phyloP scores from a whole-genome alignment of 1,284 basidiomycete species.

The Farysia itapuensis region DNA sequence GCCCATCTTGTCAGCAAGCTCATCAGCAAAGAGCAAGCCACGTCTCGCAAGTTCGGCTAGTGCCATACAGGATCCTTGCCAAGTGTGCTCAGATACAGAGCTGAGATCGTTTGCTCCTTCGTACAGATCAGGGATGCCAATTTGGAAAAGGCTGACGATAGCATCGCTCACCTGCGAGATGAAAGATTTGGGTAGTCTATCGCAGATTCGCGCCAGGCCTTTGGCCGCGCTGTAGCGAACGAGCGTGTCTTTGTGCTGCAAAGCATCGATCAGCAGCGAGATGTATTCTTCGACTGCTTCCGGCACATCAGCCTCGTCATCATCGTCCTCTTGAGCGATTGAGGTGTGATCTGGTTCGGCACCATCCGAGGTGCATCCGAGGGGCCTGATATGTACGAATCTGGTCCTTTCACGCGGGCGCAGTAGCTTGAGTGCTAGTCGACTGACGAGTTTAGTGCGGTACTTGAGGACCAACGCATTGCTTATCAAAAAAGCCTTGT shows the following conservation, averaged over 20 bases:
- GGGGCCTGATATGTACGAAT: background rate
- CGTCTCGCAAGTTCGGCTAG: constrained; percentile 88
- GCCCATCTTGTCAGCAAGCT: constrained; percentile 35
- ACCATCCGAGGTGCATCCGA: constrained; percentile 1
- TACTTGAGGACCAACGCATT: constrained; percentile 48
- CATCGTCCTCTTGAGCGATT: constrained; percentile 1
- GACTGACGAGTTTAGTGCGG: constrained; percentile 49
- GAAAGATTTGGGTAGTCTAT: constrained; percentile 75
- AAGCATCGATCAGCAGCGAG: constrained; percentile 71
- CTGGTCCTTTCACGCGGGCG: constrained; percentile 10
- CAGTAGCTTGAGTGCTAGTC: constrained; percentile 51
- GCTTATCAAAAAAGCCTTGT: constrained; percentile 37
- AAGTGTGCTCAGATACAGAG: constrained; percentile 70
- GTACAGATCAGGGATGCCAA: constrained; percentile 67
- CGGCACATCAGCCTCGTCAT: constrained; percentile 71
- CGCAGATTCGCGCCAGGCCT: constrained; percentile 81
- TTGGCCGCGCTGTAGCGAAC: constrained; percentile 96
- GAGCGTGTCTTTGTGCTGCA: constrained; percentile 93
- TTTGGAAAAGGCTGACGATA: constrained; percentile 70
- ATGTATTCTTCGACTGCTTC: constrained; percentile 77
- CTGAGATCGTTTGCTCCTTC: constrained; percentile 70
- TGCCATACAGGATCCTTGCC: constrained; percentile 92
- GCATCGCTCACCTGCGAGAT: constrained; percentile 78
- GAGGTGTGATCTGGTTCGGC: background rate
- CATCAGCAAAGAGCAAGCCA: constrained; percentile 63